Percentiles rank a stretch among this genome's conserved stretches.
These are phyloP conservation scores for Fonsecaea monophora DNA, from an alignment of 2,329 filamentous ascomycete species.

Conservation along the genomic window DNA sequence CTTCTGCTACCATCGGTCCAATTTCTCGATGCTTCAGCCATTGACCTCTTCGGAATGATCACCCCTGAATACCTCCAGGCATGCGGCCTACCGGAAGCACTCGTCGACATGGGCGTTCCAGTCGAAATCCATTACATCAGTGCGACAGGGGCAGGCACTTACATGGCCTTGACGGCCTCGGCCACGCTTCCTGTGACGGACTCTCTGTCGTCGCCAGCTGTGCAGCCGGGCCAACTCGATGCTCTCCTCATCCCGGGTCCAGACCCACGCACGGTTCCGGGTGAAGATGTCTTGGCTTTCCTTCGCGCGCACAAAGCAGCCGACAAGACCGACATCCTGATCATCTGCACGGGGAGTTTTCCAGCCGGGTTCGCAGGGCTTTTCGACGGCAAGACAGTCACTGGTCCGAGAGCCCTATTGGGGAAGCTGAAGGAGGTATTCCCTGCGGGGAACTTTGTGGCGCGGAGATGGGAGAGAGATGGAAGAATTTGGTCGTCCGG, in stretches of 20 bases:
- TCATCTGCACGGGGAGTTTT: constrained; percentile 39
- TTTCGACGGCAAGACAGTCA: constrained; percentile 35
- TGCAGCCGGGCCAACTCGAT: constrained; percentile 48
- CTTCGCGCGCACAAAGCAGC: constrained; percentile 44
- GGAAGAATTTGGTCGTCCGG: constrained; percentile 46
- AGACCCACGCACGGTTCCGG: constrained; percentile 42
- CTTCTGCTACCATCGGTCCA: constrained; percentile 48
- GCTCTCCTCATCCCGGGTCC: constrained; percentile 49
- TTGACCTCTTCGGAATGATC: constrained; percentile 51
- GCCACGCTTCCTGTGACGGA: constrained; percentile 43
- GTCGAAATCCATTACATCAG: constrained; percentile 45
- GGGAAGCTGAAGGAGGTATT: constrained; percentile 33
- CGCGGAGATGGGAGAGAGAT: constrained; percentile 42
- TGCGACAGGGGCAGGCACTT: constrained; percentile 30
- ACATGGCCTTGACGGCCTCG: constrained; percentile 41
- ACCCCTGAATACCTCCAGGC: constrained; percentile 43
- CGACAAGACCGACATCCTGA: constrained; percentile 38
- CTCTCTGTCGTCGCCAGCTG: constrained; percentile 41
- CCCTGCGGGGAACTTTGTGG: constrained; percentile 32
- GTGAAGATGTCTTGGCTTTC: constrained; percentile 44
- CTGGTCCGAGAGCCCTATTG: constrained; percentile 35
- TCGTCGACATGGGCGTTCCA: constrained; percentile 35
- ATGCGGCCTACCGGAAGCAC: constrained; percentile 44
- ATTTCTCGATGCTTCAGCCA: constrained; percentile 48
- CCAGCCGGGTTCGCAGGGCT: constrained; percentile 35